phyloP scores from a whole-genome alignment of 2,329 filamentous ascomycete species.

The Penicillium sp. region DNA sequence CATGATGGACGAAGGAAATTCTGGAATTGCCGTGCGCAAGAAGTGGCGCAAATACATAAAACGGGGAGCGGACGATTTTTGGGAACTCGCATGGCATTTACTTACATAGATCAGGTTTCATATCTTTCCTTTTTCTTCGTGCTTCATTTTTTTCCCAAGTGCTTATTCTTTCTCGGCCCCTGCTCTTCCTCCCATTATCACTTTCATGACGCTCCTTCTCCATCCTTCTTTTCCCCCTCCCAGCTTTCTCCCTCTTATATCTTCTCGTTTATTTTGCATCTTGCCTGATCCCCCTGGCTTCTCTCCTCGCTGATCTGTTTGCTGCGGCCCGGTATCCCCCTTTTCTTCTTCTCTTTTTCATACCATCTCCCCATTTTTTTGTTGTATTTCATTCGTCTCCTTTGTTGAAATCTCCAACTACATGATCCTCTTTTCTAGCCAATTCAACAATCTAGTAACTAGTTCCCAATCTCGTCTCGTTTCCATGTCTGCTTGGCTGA shows the following conservation, averaged over 20 bases:
- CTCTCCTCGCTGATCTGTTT: constrained; percentile 23
- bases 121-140: constrained; percentile 30
- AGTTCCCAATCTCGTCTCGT: constrained; percentile 20
- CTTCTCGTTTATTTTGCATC: constrained; percentile 24
- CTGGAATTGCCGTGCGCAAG: constrained; percentile 36
- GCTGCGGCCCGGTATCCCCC: constrained; percentile 18
- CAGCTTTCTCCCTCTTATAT: constrained; percentile 16
- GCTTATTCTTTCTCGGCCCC: constrained; percentile 12
- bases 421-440: constrained; percentile 32
- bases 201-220: constrained; percentile 22
- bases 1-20: constrained; percentile 41
- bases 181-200: constrained; percentile 16
- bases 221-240: constrained; percentile 17
- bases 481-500: background rate
- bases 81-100: constrained; percentile 41
- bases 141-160: constrained; percentile 11
- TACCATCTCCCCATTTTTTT: constrained; percentile 30
- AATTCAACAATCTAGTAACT: constrained; percentile 34
- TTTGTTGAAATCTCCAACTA: constrained; percentile 35
- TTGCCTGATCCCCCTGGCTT: constrained; percentile 18
- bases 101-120: constrained; percentile 41
- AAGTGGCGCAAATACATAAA: constrained; percentile 42
- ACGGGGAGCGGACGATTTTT: constrained; percentile 40
- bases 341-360: constrained; percentile 16
- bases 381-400: constrained; percentile 36